Evolutionary conservation across 305 asterid species (phyloP).

Genomic region (Fraxinus sp.): DNA sequence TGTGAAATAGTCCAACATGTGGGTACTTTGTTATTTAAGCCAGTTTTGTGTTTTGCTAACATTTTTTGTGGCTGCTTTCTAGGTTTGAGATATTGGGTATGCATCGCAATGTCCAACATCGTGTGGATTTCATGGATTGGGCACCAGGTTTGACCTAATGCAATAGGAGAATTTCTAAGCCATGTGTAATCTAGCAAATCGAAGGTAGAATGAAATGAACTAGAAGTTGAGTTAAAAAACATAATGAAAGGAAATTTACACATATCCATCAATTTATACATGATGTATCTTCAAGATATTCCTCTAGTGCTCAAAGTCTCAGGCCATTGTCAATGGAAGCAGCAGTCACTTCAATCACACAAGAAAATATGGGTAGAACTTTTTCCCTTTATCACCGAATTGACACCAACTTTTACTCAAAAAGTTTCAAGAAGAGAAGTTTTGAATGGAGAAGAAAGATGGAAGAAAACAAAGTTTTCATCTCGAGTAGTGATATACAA

Average conservation of each 20-base stretch:
- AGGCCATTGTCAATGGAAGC: neutral
- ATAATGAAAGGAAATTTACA: neutral
- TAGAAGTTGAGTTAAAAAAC: neutral
- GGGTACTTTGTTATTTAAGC: neutral
- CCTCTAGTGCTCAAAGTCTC: neutral
- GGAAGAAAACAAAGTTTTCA: neutral
- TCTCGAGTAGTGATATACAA: neutral
- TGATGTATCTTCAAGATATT: neutral
- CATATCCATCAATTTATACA: neutral
- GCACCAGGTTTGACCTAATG: slow-evolving; percentile 77
- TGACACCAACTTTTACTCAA: neutral
- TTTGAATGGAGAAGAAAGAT: neutral
- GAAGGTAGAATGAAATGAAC: neutral
- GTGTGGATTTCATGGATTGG: slow-evolving; percentile 96
- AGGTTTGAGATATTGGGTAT: slow-evolving; percentile 84
- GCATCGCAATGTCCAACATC: slow-evolving; percentile 88
- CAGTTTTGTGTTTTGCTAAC: slow-evolving; percentile 15
- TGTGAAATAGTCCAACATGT: slow-evolving; percentile 16
- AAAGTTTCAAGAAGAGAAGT: neutral
- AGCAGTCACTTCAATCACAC: neutral
- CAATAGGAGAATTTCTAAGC: slow-evolving; percentile 5
- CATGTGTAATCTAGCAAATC: neutral
- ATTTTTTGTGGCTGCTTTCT: slow-evolving; percentile 22
- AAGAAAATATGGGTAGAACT: neutral
- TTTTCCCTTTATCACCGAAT: neutral